Evolutionary conservation across 1,139 yeast species (phyloP).

Genomic region (Candida pseudoviswanathii): DNA sequence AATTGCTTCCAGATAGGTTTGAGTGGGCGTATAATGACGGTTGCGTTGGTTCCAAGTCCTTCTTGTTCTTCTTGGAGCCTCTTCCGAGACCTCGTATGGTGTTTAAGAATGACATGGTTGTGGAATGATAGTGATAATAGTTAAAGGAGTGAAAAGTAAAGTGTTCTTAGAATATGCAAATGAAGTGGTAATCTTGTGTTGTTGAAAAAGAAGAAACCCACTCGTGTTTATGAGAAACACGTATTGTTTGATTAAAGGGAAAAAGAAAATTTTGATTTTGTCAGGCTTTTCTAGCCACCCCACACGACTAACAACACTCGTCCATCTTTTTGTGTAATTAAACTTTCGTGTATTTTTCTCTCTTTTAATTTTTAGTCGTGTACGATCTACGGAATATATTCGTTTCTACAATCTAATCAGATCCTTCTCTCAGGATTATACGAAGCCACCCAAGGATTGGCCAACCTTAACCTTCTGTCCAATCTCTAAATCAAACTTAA

Average conservation of each 20-base stretch:
- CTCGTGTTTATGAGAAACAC: neutral
- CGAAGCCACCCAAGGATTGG: slow-evolving; percentile 66
- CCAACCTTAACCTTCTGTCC: slow-evolving; percentile 89
- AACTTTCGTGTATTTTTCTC: neutral
- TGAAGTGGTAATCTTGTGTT: no score
- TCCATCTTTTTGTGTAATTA: neutral
- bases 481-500: slow-evolving; percentile 65
- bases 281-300: neutral
- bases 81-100: slow-evolving; percentile 65
- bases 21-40: slow-evolving; percentile 32
- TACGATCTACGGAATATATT: slow-evolving; percentile 2
- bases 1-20: slow-evolving; percentile 33
- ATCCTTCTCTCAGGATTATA: slow-evolving; percentile 8
- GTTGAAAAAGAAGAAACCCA: slow-evolving; percentile 1
- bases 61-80: slow-evolving; percentile 56
- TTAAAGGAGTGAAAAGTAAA: no score
- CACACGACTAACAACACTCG: no score
- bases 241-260: neutral
- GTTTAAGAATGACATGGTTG: slow-evolving; percentile 45
- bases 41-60: slow-evolving; percentile 41
- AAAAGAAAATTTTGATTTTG: neutral
- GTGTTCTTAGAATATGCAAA: no score
- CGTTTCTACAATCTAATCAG: neutral
- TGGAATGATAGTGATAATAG: neutral
- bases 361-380: neutral